phyloP scores from a whole-genome alignment of 2,329 filamentous ascomycete species.

The Epichloe brachyelytri region DNA sequence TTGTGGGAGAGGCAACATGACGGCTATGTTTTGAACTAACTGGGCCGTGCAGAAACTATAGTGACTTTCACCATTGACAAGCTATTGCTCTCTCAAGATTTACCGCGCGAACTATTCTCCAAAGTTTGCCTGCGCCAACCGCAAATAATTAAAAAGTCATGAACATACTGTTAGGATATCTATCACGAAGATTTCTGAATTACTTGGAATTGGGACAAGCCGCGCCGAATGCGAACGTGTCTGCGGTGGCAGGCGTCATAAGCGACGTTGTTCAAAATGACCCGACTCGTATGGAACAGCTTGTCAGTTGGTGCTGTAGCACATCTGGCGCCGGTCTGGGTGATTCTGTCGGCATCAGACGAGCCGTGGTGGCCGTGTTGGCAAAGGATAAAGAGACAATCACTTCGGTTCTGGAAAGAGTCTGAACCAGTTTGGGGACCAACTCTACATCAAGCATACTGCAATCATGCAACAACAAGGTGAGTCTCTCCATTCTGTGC shows the following conservation, averaged over 20 bases:
- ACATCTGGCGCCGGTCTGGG: slow-evolving; percentile 53
- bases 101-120: slow-evolving; percentile 14
- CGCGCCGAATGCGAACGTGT: slow-evolving; percentile 27
- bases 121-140: slow-evolving; percentile 18
- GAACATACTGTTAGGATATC: slow-evolving; percentile 21
- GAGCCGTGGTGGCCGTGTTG: slow-evolving; percentile 49
- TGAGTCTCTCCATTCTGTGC: slow-evolving; percentile 18
- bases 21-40: slow-evolving; percentile 5
- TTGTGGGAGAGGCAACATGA: background rate
- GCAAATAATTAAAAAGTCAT: slow-evolving; percentile 13
- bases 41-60: slow-evolving; percentile 25
- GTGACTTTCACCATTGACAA: slow-evolving; percentile 22
- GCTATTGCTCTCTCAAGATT: slow-evolving; percentile 22
- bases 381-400: slow-evolving; percentile 38
- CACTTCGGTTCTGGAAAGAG: slow-evolving; percentile 51
- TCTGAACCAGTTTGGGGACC: slow-evolving; percentile 67
- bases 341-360: slow-evolving; percentile 49
- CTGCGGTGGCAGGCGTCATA: slow-evolving; percentile 47
- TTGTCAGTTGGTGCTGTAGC: slow-evolving; percentile 53
- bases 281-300: slow-evolving; percentile 33
- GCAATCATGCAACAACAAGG: slow-evolving; percentile 83
- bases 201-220: slow-evolving; percentile 19
- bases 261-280: slow-evolving; percentile 33
- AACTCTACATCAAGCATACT: slow-evolving; percentile 74
- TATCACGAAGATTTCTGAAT: slow-evolving; percentile 33